Evolutionary conservation across 2,329 filamentous ascomycete species (phyloP).

Genomic region (Westerdykella sp.): DNA sequence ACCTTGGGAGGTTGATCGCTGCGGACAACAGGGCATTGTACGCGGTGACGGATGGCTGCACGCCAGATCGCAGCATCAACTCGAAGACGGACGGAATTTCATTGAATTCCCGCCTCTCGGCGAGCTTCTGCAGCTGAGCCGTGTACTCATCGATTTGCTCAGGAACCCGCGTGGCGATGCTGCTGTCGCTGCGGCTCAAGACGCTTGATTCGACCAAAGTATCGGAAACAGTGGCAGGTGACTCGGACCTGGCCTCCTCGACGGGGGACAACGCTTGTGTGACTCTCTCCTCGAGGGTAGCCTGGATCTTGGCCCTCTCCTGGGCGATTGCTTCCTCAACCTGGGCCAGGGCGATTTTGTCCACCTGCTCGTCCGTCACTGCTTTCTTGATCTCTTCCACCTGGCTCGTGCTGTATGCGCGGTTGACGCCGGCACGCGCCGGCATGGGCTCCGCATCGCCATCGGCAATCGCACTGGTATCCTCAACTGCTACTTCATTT

Average conservation of each 20-base stretch:
- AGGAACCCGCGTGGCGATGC: slow-evolving; percentile 53
- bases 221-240: slow-evolving; percentile 27
- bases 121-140: slow-evolving; percentile 69
- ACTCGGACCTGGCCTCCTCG: slow-evolving; percentile 27
- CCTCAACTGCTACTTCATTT: slow-evolving; percentile 33
- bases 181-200: slow-evolving; percentile 34
- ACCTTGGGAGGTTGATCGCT: slow-evolving; percentile 72
- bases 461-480: slow-evolving; percentile 26
- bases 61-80: slow-evolving; percentile 74
- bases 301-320: slow-evolving; percentile 61
- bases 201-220: slow-evolving; percentile 22
- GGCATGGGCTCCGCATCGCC: slow-evolving; percentile 24
- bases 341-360: slow-evolving; percentile 61
- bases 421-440: slow-evolving; percentile 35
- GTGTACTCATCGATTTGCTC: slow-evolving; percentile 66
- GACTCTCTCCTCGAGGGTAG: slow-evolving; percentile 40
- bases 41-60: slow-evolving; percentile 74
- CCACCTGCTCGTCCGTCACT: slow-evolving; percentile 43
- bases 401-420: slow-evolving; percentile 49
- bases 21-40: slow-evolving; percentile 88
- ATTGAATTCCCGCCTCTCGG: slow-evolving; percentile 64
- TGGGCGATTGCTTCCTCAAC: slow-evolving; percentile 79
- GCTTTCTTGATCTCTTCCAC: slow-evolving; percentile 57
- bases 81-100: slow-evolving; percentile 91
- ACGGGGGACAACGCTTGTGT: slow-evolving; percentile 26